phyloP scores from a whole-genome alignment of 176 grass and related monocot species.

The Microstegium vimineum region DNA sequence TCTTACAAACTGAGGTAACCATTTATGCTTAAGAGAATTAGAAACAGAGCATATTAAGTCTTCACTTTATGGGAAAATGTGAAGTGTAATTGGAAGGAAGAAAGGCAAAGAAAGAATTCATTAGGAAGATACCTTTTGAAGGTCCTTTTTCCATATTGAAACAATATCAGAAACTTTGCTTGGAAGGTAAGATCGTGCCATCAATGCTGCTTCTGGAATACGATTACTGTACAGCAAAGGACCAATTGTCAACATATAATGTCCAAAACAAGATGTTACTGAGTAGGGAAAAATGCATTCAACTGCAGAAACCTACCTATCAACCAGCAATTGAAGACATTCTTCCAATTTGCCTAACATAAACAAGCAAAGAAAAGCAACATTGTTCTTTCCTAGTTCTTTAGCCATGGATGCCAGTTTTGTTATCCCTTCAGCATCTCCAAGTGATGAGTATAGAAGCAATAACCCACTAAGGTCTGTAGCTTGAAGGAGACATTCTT shows the following conservation, averaged over 20 bases:
- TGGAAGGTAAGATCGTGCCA: constrained; percentile 85
- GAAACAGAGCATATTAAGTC: not conserved
- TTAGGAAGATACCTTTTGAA: constrained; percentile 48
- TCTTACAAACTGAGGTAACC: not conserved
- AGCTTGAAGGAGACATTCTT: constrained; percentile 71
- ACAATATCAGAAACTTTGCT: constrained; percentile 87
- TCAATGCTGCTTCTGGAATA: constrained; percentile 84
- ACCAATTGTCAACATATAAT: not conserved
- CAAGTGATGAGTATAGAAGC: constrained; percentile 88
- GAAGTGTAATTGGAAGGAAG: not conserved
- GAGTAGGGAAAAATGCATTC: not conserved
- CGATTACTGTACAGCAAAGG: constrained; percentile 50
- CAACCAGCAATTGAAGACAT: constrained; percentile 76
- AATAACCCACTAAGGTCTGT: constrained; percentile 70
- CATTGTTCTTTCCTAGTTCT: constrained; percentile 88
- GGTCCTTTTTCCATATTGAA: constrained; percentile 74
- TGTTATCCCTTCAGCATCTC: constrained; percentile 82
- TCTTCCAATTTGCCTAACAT: constrained; percentile 85
- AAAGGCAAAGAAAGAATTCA: not conserved
- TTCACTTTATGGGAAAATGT: not conserved
- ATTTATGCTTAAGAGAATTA: constrained; percentile 1
- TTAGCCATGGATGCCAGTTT: constrained; percentile 73
- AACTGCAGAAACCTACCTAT: constrained; percentile 48
- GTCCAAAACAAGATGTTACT: constrained; percentile 6
- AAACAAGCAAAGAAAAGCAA: constrained; percentile 87